Conservation (phyloP, 805 yeast species). For the Groenewaldozyma salmanticensis region DNA sequence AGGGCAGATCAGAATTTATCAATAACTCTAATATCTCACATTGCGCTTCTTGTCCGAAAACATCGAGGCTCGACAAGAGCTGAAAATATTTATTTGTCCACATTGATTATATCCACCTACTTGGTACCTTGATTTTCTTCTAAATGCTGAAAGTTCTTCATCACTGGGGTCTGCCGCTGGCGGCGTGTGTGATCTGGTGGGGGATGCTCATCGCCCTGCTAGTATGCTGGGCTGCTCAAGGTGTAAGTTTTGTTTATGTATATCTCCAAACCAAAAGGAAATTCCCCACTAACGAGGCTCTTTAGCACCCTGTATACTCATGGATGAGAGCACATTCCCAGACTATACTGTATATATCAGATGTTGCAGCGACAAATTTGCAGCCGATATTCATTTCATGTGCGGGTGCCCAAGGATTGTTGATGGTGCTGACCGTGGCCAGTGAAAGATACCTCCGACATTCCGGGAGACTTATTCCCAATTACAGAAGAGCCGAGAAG, state of each 20-base stretch:
- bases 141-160: conserved; percentile 21
- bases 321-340: conserved; percentile 35
- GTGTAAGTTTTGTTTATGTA: conserved; percentile 25
- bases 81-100: too few relatives aligned
- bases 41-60: too few relatives aligned
- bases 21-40: too few relatives aligned
- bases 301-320: conserved; percentile 47
- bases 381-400: conserved; percentile 80
- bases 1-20: too few relatives aligned
- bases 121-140: too few relatives aligned
- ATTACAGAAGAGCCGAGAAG: conserved; percentile 35
- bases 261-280: background rate
- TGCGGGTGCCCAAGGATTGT: conserved; percentile 66
- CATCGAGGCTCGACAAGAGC: too few relatives aligned
- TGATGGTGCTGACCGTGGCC: conserved; percentile 53
- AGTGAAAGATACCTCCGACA: conserved; percentile 57
- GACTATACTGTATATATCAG: conserved; percentile 60
- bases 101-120: too few relatives aligned
- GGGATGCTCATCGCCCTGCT: conserved; percentile 81
- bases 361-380: conserved; percentile 78
- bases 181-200: conserved; percentile 71
- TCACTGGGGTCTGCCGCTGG: conserved; percentile 48
- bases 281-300: too few relatives aligned
- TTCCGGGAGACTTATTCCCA: conserved; percentile 45
- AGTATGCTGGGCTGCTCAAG: conserved; percentile 70